Base-by-base conservation (phyloP, 2,329 filamentous ascomycete species). In the Emericellopsis atlantica region DNA sequence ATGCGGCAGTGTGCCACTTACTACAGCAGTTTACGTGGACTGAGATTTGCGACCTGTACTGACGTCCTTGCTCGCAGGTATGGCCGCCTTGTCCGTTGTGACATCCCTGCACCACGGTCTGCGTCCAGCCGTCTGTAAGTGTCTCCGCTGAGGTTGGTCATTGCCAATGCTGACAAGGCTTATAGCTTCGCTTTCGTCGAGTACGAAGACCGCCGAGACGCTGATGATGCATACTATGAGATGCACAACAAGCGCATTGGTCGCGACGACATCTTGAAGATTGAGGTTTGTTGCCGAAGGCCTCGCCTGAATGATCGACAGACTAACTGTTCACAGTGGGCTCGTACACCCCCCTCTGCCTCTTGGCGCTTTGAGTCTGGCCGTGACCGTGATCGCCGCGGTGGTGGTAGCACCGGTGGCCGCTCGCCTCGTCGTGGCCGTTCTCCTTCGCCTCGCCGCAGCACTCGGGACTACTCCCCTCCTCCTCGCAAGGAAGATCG, bases 231-330 rank as follows among this genome's bases (percentile, higher is more conserved):
- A 37, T 98, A 98, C 61, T 87, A 98, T 63, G 92, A 98, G 69
- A 98, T 98, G 92, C 92, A 98, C 61, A 96, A 96, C 72, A 95
- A 95, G 78, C 87, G 90, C 51, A 88, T 98, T 53, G 89, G 88
- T 37, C 83, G 90, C 47, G 92, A 98, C 58, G 92, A 98, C 56
- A 69, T 95, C 45, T 62, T 98, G 67, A 98, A 98, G 71, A 96
- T 98, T 50, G 92, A 98, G 77, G 92, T 95, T 67, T 51, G 75
- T 29, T 12, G 6, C 26, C 6, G 3, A 29, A 29, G 26, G 26
- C 18, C 18, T 21, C 18, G 18, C 18, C 5, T 21, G 26, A 3
- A 29, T 29, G 26, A 12, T 31, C 3, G 26, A 7, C n/a, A n/a
- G 16, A 22, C 33, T 43, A 24, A 34, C 29, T 16, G 33, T 24